A percentile compares a stretch with the other conserved stretches of the same genome.
phyloP scores from a whole-genome alignment of 2,329 filamentous ascomycete species.

The Aspergillus costaricaensis region DNA sequence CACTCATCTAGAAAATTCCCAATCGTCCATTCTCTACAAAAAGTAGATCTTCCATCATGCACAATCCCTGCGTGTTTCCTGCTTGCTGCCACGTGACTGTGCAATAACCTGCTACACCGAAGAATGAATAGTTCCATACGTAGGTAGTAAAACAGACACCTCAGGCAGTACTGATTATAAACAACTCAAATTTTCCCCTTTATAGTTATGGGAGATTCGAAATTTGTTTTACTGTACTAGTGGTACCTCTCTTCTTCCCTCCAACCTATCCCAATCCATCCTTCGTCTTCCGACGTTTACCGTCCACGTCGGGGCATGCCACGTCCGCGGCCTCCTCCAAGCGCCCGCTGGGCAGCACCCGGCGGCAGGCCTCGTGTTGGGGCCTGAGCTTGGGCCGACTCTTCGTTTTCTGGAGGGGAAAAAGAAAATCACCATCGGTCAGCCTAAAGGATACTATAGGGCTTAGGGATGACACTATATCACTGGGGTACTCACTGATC shows the following conservation, averaged over 20 bases:
- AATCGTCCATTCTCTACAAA: not conserved
- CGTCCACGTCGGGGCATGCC: conserved; percentile 69
- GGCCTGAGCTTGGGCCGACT: conserved; percentile 80
- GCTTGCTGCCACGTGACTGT: not conserved
- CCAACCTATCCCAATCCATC: conserved; percentile 16
- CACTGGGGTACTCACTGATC: conserved; percentile 62
- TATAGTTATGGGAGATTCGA: too few relatives aligned
- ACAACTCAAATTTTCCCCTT: too few relatives aligned
- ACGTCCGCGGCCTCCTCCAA: conserved; percentile 80
- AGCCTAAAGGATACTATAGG: conserved; percentile 14
- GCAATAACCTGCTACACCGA: not conserved
- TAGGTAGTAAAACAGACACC: not conserved
- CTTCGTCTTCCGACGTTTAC: conserved; percentile 20
- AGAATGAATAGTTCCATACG: not conserved
- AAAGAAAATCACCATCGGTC: conserved; percentile 12
- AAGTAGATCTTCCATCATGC: not conserved
- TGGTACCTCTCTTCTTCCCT: conserved; percentile 13
- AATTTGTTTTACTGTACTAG: conserved; percentile 9
- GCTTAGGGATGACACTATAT: not conserved
- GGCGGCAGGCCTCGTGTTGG: conserved; percentile 74
- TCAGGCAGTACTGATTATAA: too few relatives aligned
- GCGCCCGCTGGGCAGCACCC: conserved; percentile 82
- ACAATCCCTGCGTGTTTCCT: not conserved
- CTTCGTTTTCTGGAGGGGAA: conserved; percentile 71
- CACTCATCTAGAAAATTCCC: not conserved